Base-by-base conservation (phyloP, 2,329 filamentous ascomycete genomes). In the Neonectria ditissima region DNA sequence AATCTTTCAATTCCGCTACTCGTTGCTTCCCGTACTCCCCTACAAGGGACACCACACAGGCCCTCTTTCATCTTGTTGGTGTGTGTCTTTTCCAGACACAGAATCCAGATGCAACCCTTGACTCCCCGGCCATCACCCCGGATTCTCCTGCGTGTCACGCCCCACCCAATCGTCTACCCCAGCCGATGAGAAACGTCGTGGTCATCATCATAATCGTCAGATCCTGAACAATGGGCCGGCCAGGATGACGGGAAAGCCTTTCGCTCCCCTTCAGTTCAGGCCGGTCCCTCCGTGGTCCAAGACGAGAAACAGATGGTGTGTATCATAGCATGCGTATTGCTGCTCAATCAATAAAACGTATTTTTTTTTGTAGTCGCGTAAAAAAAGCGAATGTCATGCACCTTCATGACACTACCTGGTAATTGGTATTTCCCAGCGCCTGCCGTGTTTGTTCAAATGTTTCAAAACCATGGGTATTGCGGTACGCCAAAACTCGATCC, bases 401-500 rank as follows among this genome's bases (percentile, higher is more conserved):
- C 62, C 60, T 48, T 55, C 51, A 66, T 69, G 64, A 50, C 69
- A 52, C 68, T 58, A 55, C 44, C 52, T 65, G 61, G 56, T 63
- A 47, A 44, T 45, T 71, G 67, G 56, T 69, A 71, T 69, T 69
- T 73, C 67, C 67, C 62, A 70, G 68, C 69, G 71, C 72, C 72
- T 72, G 51, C 65, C 68, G 45, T 65, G 69, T 62, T 70, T 63
- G 62, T 64, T 66, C 65, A 60, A 71, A 65, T 60, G 62, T 69
- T 65, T 66, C 57, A 68, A 74, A 73, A 68, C 69, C 70, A 67
- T 71, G 74, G 74, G 74, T 77, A 77, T 77, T 73, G 65, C 66
- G 10, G 67, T 75, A 69, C 74, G 73, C 71, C 71, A 69, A 65
- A 68, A 73, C 56, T 52, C 66, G 51, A 70, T 64, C 63, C 67